phyloP scores from a whole-genome alignment of 2,329 filamentous ascomycete genomes.

The Teratosphaeria gauchensis region DNA sequence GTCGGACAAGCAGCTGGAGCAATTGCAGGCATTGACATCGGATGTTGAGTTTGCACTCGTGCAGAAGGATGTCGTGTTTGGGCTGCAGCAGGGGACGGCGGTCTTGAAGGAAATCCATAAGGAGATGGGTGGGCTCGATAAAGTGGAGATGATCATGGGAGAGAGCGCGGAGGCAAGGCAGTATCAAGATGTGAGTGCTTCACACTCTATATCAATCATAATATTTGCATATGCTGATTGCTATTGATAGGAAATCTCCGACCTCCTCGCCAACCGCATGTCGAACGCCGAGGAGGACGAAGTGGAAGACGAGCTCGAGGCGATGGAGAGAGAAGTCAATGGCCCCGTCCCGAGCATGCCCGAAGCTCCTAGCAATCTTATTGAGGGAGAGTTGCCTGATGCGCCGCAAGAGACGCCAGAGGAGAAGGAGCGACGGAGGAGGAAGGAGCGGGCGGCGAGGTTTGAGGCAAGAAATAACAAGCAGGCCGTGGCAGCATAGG shows the following conservation, averaged over 20 bases:
- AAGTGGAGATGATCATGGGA: slow-evolving; percentile 89
- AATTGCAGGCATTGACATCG: slow-evolving; percentile 77
- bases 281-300: slow-evolving; percentile 95
- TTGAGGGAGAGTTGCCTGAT: slow-evolving; percentile 21
- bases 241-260: slow-evolving; percentile 66
- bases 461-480: background rate
- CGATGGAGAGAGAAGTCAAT: slow-evolving; percentile 58
- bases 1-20: slow-evolving; percentile 87
- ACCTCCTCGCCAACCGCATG: slow-evolving; percentile 80
- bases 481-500: background rate
- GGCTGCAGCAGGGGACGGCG: slow-evolving; percentile 79
- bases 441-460: slow-evolving; percentile 15
- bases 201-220: background rate
- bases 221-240: background rate
- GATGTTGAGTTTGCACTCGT: slow-evolving; percentile 94
- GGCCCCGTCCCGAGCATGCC: slow-evolving; percentile 27
- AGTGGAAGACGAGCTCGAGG: slow-evolving; percentile 88
- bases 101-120: slow-evolving; percentile 85
- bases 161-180: slow-evolving; percentile 83
- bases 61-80: slow-evolving; percentile 92
- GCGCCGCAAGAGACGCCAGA: slow-evolving; percentile 21
- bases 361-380: slow-evolving; percentile 26
- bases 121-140: slow-evolving; percentile 92
- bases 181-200: slow-evolving; percentile 67
- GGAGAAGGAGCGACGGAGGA: slow-evolving; percentile 19